Evolutionary conservation across 495 filamentous ascomycete genomes (phyloP), one percentile per base, ranked within the genome.

Genomic region (Annulohypoxylon maeteangense): DNA sequence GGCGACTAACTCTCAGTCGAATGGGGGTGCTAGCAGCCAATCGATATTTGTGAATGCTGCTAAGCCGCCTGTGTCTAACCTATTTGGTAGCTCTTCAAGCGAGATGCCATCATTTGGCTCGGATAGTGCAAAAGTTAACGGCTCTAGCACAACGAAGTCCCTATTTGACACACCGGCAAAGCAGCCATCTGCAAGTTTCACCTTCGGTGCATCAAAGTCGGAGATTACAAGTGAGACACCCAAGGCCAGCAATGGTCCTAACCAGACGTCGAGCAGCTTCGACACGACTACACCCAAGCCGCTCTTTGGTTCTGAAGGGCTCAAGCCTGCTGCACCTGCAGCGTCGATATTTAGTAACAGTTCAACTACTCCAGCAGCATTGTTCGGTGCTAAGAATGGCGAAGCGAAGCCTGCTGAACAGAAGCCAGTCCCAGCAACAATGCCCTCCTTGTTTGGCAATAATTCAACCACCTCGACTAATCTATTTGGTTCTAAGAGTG

Each of bases 101-200:
- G 58, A 65, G 22, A 50, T 71, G 53, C 45, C 68, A 55, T 47
- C 67, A 48, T 58, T 59, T 16, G 48, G 44, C 18, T 18, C 29
- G 34, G 55, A 45, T 31, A 57, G 50, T 32, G 32, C 40, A 4
- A 64, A 54, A 14, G 55, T 14, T 56, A 72, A 72, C 38, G 65
- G 69, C 53, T 64, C 69, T 31, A 40, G 59, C 25, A 20, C 44
- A 16, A 23, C 72, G 53, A 67, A 75, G 69, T 44, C 75, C 20
- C 34, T 75, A 22, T 71, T 74, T 34, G 72, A 71, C 11, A 59
- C 71, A 12, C 51, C 65, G 23, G 44, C 8, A 16, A 74, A 74
- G 62, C 56, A 62, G 20, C 8, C 42, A 38, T 62, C 62, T 10
- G 23, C 81, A 44, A 78, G 81, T 5, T 84, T 84, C 44, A 68